phyloP scores from a whole-genome alignment of 129 eudicot species.

The Deinandra increscens region DNA sequence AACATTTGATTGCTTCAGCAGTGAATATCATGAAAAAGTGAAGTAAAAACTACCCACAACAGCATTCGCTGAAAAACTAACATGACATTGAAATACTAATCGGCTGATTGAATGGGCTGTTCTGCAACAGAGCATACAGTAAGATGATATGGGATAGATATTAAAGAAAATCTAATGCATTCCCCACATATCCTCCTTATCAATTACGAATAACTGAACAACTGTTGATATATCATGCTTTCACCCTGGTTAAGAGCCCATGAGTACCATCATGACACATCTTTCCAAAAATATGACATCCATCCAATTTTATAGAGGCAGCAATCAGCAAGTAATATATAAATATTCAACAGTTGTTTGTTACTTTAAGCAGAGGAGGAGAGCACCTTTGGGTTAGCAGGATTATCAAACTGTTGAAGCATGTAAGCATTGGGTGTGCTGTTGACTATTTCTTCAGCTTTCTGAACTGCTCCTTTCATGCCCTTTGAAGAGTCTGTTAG shows the following conservation, averaged over 20 bases:
- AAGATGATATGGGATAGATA: not conserved
- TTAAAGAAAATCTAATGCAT: not conserved
- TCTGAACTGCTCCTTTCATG: slow-evolving; percentile 96
- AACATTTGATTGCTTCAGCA: slow-evolving; percentile 1
- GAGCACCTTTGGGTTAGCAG: slow-evolving; percentile 97
- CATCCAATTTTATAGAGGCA: not conserved
- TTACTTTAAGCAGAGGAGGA: not conserved
- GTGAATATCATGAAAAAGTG: not conserved
- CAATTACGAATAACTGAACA: not conserved
- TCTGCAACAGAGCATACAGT: not conserved
- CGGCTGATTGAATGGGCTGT: not conserved
- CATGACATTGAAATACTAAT: not conserved
- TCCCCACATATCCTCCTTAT: not conserved
- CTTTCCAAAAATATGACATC: not conserved
- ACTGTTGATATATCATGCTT: not conserved
- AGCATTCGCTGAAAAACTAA: not conserved
- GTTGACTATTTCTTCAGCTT: slow-evolving; percentile 89
- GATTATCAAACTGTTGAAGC: slow-evolving; percentile 99
- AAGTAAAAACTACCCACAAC: not conserved
- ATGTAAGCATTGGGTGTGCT: slow-evolving; percentile 84
- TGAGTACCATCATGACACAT: not conserved
- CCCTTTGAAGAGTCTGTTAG: slow-evolving; percentile 94
- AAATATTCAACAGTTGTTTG: not conserved
- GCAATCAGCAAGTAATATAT: slow-evolving; percentile 4
- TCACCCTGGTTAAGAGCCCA: not conserved